Base-by-base conservation (phyloP, 2,329 filamentous ascomycete genomes). In the Diplodia scrobiculata region DNA sequence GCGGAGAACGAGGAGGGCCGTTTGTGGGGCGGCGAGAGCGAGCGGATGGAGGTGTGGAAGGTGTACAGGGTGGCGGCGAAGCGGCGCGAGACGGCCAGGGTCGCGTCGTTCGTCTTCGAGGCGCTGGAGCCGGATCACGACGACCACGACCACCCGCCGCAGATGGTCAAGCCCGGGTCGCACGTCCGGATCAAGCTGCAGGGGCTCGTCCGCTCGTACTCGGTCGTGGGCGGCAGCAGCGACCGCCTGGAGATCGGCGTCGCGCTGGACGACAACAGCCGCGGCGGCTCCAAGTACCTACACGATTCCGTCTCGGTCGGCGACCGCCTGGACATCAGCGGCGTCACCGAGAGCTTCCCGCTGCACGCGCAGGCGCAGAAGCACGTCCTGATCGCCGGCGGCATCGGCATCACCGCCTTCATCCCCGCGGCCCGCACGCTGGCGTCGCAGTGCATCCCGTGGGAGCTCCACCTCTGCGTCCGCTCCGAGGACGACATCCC, bases 321-420 rank as follows among this genome's bases (percentile, higher is more conserved):
- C 0, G 82, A 86, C 66, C 69, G 78, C 2, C 69, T 90, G 7
- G 78, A 81, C 9, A 81, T 85, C 1, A 81, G 83, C 1, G 79
- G 80, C 36, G 80, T 87, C 34, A 85, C 82, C 0, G 72, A 76
- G 0, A 83, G 81, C 50, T 80, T 87, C 27, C 80, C 80, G 1
- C 74, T 81, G 1, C 78, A 77, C 0, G 72, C 67, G 2, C 76
- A 80, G 0, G 84, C 84, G 7, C 85, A 84, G 68, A 80, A 84
- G 59, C 87, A 89, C 68, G 79, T 89, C 47, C 85, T 89, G 70
- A 83, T 90, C 34, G 86, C 82, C 0, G 87, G 85, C 10, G 88
- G 87, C 0, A 86, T 90, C 34, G 88, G 87, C 0, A 84, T 90
- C 68, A 90, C 88, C 1, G 87, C 87, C 0, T 89, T 89, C 68